phyloP scores from a whole-genome alignment of 202 grass and related monocot genomes.

The Schoenoplectus tabernaemontani region DNA sequence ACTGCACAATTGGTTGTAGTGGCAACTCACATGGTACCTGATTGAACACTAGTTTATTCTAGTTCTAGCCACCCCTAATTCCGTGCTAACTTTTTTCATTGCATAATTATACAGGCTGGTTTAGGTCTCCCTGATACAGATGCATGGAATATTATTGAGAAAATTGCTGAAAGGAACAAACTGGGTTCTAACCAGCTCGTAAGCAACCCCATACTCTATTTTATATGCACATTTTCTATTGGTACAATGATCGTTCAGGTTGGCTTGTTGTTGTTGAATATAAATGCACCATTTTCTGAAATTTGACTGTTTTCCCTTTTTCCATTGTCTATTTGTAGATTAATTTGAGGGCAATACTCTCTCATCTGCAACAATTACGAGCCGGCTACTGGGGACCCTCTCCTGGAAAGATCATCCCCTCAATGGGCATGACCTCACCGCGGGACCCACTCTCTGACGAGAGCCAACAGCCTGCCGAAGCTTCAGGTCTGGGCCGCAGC shows the following conservation, averaged over 20 bases:
- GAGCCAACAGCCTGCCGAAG: conserved; percentile 83
- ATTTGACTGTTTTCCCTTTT: not conserved
- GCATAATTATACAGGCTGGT: conserved; percentile 62
- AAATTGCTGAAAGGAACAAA: conserved; percentile 98
- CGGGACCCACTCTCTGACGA: conserved; percentile 74
- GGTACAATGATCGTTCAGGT: not conserved
- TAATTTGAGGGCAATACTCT: conserved; percentile 86
- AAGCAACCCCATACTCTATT: conserved; percentile 28
- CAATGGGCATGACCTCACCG: conserved; percentile 76
- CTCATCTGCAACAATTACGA: conserved; percentile 94
- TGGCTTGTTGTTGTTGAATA: not conserved
- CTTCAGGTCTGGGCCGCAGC: conserved; percentile 84
- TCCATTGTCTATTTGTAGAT: conserved; percentile 42
- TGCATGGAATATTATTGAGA: conserved; percentile 99
- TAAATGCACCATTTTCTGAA: not conserved
- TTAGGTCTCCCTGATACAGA: conserved; percentile 90
- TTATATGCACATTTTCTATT: not conserved
- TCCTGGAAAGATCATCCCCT: conserved; percentile 48
- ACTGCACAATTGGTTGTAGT: conserved; percentile 91
- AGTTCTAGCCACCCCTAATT: conserved; percentile 7
- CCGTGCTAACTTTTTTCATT: conserved; percentile 40
- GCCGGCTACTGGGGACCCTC: conserved; percentile 86
- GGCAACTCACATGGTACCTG: conserved; percentile 91
- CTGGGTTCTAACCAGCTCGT: conserved; percentile 97
- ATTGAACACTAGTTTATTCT: conserved; percentile 20